Percentiles rank a stretch among this genome's conserved stretches.
Evolutionary conservation across 495 filamentous ascomycete species (phyloP).

Genomic region (Hypoxylon perforatum): DNA sequence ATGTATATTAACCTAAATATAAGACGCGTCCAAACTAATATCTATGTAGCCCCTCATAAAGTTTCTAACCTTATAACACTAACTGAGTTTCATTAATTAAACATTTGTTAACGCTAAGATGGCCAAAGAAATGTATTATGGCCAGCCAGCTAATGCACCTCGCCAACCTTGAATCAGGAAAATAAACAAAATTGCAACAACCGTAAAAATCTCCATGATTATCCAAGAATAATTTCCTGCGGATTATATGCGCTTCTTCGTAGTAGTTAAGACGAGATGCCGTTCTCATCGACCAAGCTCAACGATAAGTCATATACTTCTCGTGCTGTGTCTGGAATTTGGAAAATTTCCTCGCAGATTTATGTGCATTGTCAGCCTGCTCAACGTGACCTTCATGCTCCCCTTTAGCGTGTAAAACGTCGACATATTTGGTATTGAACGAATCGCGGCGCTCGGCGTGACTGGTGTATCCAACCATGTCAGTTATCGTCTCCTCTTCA

Average conservation of each 20-base stretch:
- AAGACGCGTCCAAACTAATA: too few species aligned
- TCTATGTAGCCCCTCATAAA: too few species aligned
- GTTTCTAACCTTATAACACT: too few species aligned
- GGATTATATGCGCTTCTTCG: background rate
- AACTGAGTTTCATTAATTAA: too few species aligned
- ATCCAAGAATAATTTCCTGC: background rate
- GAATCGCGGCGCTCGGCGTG: background rate
- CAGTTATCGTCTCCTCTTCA: background rate
- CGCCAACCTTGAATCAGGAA: background rate
- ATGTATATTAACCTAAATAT: too few species aligned
- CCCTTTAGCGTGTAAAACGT: background rate
- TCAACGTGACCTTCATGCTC: background rate
- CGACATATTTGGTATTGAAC: slow-evolving; percentile 3
- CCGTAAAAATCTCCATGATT: background rate
- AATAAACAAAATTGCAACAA: background rate
- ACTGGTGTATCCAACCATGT: background rate
- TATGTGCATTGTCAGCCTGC: background rate
- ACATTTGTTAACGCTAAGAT: too few species aligned
- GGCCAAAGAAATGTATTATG: too few species aligned
- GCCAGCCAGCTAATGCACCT: too few species aligned
- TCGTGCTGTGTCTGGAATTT: background rate
- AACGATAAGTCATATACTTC: background rate
- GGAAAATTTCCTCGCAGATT: background rate
- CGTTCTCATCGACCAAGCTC: background rate
- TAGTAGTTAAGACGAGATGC: background rate